phyloP scores from a whole-genome alignment of 768 basidiomycete genomes.

The Rhizopogon salebrosus region DNA sequence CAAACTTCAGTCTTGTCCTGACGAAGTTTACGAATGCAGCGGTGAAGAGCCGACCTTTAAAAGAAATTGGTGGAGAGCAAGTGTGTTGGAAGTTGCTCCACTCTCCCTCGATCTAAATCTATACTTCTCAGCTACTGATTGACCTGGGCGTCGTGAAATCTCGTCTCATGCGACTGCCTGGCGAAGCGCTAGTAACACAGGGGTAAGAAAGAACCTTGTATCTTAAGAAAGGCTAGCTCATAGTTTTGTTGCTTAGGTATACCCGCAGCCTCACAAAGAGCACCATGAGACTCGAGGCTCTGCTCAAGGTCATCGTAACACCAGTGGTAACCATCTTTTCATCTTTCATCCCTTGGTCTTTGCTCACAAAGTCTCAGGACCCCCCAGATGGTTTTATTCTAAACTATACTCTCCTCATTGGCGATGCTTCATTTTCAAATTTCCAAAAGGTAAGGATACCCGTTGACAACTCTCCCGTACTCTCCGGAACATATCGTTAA shows the following conservation, averaged over 20 bases:
- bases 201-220: constrained; percentile 35
- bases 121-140: constrained; percentile 61
- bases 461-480: background rate
- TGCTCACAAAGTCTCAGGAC: constrained; percentile 45
- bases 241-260: constrained; percentile 48
- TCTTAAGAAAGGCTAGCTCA: constrained; percentile 7
- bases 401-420: constrained; percentile 92
- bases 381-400: constrained; percentile 92
- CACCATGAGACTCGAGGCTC: constrained; percentile 77
- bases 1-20: constrained; percentile 60
- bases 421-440: constrained; percentile 92
- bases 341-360: background rate
- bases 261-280: constrained; percentile 77
- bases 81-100: constrained; percentile 29
- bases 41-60: constrained; percentile 85
- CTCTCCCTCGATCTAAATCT: constrained; percentile 4
- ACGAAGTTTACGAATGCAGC: constrained; percentile 86
- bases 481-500: constrained; percentile 9
- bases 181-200: constrained; percentile 52
- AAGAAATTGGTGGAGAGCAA: constrained; percentile 95
- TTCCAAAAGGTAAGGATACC: constrained; percentile 83
- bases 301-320: constrained; percentile 93
- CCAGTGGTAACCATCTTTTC: constrained; percentile 60
- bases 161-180: constrained; percentile 79
- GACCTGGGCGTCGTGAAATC: constrained; percentile 87